Percentiles rank a stretch among this genome's conserved stretches.
These are phyloP conservation scores for Stephania cephalantha DNA, from an alignment of 164 flowering plant genomes.

Conservation along the genomic window DNA sequence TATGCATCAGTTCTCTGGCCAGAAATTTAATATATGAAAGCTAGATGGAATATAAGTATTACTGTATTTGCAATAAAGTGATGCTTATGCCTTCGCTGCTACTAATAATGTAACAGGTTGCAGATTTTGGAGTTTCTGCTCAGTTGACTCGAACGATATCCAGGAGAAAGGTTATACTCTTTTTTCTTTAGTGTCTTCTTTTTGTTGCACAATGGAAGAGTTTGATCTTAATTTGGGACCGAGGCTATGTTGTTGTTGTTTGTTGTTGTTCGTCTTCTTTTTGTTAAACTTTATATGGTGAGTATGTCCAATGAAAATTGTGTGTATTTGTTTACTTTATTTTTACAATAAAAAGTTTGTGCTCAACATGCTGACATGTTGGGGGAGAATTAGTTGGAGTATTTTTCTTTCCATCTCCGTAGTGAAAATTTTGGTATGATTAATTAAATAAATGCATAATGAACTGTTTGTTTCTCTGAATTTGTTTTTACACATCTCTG, in stretches of 20 bases:
- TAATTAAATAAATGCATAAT: no score
- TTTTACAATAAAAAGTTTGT: no score
- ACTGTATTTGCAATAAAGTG: background rate
- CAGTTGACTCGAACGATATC: slow-evolving; percentile 95
- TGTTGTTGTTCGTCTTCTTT: background rate
- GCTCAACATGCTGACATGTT: no score
- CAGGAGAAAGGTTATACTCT: slow-evolving; percentile 81
- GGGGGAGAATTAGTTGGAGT: no score
- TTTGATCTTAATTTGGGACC: no score
- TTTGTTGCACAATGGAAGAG: background rate
- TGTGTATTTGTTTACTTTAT: background rate
- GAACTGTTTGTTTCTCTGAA: no score
- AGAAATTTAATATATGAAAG: background rate
- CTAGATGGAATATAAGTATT: background rate
- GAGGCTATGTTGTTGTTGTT: no score
- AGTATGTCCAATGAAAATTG: background rate
- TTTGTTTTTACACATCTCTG: no score
- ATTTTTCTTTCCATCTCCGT: no score
- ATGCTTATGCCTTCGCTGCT: background rate
- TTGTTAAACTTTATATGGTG: background rate
- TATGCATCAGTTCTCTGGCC: background rate
- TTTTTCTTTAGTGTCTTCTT: background rate
- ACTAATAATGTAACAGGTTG: slow-evolving; percentile 62
- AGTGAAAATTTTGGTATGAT: no score
- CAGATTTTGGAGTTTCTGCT: slow-evolving; percentile 98